Base-by-base conservation (phyloP, 1,284 basidiomycete species). In the Trichosporon ovoides region DNA sequence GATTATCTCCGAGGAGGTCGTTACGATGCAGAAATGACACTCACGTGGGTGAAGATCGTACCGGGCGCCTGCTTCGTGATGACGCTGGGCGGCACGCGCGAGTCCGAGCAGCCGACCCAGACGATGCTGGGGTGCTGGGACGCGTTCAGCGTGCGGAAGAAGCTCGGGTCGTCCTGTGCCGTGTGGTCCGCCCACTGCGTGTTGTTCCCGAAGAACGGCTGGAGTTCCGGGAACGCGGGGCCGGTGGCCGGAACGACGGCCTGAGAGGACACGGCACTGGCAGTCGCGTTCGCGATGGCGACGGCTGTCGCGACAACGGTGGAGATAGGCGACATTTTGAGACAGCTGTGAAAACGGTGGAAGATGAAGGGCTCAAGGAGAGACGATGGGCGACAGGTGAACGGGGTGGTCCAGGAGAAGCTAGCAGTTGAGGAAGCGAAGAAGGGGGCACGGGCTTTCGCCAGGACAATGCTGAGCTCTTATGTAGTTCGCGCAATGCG, bases 31-130 rank as follows among this genome's bases (percentile, higher is more conserved):
- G n/a, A n/a, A n/a, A n/a, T n/a, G n/a, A n/a, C n/a, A 69, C 71
- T 66, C 36, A 73, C 72, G 71, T 85, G 83, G 28, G 85, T 85
- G 67, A 87, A 87, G 59, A 87, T 81, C 46, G 86, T 85, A 52
- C 86, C 86, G 0, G 86, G 86, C 57, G 80, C 68, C 18, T 68
- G 66, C 48, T 61, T 68, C 53, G 72, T 65, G 55, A 78, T 62
- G 51, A 72, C 67, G 34, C 67, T 72, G 61, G 77, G 75, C 28
- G 76, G 73, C 16, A 76, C 74, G 56, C 76, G 68, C 16, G 73
- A 75, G 67, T 77, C 76, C 46, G 74, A 68, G 64, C 76, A 78
- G 50, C 76, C 76, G 37, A 78, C 68, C 76, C 76, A 78, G 20
- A 78, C 67, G 52, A 76, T 66, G 37, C 66, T 66, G 24, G 76